Percentiles rank a stretch among this genome's conserved stretches.
Evolutionary conservation across 805 yeast species (phyloP).

Genomic region (Hanseniaspora hatyaiensis): DNA sequence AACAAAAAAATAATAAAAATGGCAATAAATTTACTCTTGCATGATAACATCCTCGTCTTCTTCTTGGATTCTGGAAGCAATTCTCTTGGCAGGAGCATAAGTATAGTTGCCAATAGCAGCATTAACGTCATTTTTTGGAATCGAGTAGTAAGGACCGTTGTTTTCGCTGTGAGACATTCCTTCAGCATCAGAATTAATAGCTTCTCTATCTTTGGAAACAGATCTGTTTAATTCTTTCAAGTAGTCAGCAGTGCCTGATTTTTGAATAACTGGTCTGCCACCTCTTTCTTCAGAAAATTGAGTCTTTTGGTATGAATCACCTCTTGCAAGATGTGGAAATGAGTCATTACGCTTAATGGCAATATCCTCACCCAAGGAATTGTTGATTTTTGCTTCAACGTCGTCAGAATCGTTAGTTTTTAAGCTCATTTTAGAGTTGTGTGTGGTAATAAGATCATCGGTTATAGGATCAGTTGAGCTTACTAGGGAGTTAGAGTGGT

Average conservation of each 20-base stretch:
- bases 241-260: slow-evolving; percentile 34
- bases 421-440: slow-evolving; percentile 4
- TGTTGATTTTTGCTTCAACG: slow-evolving; percentile 20
- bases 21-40: slow-evolving; percentile 9
- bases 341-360: slow-evolving; percentile 23
- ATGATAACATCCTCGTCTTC: slow-evolving; percentile 8
- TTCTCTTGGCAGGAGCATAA: slow-evolving; percentile 11
- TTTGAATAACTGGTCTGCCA: slow-evolving; percentile 20
- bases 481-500: slow-evolving; percentile 21
- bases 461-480: slow-evolving; percentile 25
- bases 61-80: slow-evolving; percentile 11
- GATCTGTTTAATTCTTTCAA: slow-evolving; percentile 39
- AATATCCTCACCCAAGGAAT: slow-evolving; percentile 25
- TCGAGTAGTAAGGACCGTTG: slow-evolving; percentile 22
- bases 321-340: slow-evolving; percentile 61
- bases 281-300: slow-evolving; percentile 24
- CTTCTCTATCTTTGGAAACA: slow-evolving; percentile 23
- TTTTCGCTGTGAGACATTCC: slow-evolving; percentile 13
- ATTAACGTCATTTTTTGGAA: slow-evolving; percentile 25
- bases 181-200: slow-evolving; percentile 3
- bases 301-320: slow-evolving; percentile 45
- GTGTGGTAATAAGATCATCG: slow-evolving; percentile 19
- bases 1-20: not conserved
- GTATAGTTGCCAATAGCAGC: slow-evolving; percentile 20
- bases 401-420: not conserved